These are phyloP conservation scores for Plectranthus barbatus DNA, from an alignment of 257 asterid genomes.

Conservation along the genomic window DNA sequence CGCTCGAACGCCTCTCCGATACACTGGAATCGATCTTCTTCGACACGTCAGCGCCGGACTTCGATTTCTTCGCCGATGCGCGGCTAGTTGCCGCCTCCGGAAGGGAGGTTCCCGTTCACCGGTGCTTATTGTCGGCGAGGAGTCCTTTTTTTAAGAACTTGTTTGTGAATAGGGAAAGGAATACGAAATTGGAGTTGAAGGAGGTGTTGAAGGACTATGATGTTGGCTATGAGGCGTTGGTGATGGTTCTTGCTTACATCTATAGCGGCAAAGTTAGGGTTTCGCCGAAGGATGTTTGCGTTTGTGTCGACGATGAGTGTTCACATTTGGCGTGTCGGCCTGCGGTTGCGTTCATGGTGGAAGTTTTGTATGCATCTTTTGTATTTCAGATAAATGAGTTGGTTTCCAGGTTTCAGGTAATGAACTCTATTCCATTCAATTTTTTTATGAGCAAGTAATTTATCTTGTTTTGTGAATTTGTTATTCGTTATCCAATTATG, in stretches of 20 bases:
- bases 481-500: neutral
- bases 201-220: constrained; percentile 62
- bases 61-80: constrained; percentile 77
- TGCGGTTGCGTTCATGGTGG: constrained; percentile 53
- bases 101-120: constrained; percentile 71
- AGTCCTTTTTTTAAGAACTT: constrained; percentile 56
- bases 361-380: constrained; percentile 59
- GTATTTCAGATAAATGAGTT: constrained; percentile 62
- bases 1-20: constrained; percentile 59
- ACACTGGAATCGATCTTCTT: constrained; percentile 56
- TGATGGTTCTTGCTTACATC: constrained; percentile 57
- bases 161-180: constrained; percentile 33
- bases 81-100: constrained; percentile 44
- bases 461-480: neutral
- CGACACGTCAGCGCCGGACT: constrained; percentile 43
- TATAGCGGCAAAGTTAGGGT: constrained; percentile 65
- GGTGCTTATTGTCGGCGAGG: constrained; percentile 75
- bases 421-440: neutral
- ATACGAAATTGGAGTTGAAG: constrained; percentile 45
- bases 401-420: constrained; percentile 69
- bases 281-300: constrained; percentile 51
- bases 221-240: constrained; percentile 68
- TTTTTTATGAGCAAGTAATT: neutral
- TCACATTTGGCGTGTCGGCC: constrained; percentile 83
- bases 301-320: constrained; percentile 81